Evolutionary conservation across 352 stramenopile genomes (phyloP).

Genomic region (Globisporangium nodosum): DNA sequence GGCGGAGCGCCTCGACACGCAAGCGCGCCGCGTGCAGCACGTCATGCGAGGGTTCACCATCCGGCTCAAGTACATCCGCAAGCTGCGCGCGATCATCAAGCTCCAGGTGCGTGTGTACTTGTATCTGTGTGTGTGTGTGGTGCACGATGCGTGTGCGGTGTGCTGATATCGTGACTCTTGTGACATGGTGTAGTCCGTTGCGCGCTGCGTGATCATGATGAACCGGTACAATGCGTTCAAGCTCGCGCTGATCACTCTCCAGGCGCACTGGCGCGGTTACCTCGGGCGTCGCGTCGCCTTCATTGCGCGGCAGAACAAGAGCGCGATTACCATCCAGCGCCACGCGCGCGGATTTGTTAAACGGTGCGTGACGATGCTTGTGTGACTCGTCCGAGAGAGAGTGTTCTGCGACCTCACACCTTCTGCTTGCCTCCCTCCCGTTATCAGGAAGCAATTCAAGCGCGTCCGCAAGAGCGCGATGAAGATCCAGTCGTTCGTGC

Average conservation of each 20-base stretch:
- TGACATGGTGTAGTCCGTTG: conserved; percentile 36
- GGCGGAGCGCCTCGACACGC: conserved; percentile 81
- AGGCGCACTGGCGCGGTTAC: conserved; percentile 67
- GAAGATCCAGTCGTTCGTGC: conserved; percentile 71
- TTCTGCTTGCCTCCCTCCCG: no score
- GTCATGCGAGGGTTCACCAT: conserved; percentile 75
- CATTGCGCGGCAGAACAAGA: conserved; percentile 61
- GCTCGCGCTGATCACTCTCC: conserved; percentile 47
- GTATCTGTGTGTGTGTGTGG: not conserved
- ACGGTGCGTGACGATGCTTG: conserved; percentile 18
- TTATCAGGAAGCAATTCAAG: conserved; percentile 41
- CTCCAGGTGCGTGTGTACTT: conserved; percentile 30
- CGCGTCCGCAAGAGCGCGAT: conserved; percentile 42
- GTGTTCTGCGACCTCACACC: conserved; percentile 11
- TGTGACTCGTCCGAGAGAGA: no score
- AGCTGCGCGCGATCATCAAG: conserved; percentile 78
- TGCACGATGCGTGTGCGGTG: not conserved
- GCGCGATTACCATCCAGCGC: conserved; percentile 80
- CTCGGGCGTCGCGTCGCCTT: not conserved
- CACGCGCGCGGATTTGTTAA: conserved; percentile 69
- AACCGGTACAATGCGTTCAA: conserved; percentile 81
- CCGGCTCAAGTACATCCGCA: conserved; percentile 70
- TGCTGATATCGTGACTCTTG: not conserved
- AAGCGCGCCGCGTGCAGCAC: conserved; percentile 71
- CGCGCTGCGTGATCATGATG: conserved; percentile 80